Percentiles rank a stretch among this genome's conserved stretches.
phyloP scores from a whole-genome alignment of 2,329 filamentous ascomycete genomes.

The Nemania abortiva region DNA sequence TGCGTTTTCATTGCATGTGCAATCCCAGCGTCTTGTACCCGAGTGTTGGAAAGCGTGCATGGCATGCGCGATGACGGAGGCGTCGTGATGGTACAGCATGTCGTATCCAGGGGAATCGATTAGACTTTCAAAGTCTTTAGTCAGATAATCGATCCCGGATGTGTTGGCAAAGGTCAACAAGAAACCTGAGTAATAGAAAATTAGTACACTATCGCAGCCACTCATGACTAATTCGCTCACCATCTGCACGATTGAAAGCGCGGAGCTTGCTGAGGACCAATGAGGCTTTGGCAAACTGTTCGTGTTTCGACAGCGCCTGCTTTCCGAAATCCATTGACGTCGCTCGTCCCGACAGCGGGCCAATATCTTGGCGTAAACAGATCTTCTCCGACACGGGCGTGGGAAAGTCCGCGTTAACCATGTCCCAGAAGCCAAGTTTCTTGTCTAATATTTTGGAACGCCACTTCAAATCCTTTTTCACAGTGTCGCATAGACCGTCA shows the following conservation, averaged over 20 bases:
- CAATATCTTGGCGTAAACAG: constrained; percentile 21
- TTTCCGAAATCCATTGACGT: constrained; percentile 15
- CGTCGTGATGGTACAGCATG: constrained; percentile 16
- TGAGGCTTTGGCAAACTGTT: constrained; percentile 20
- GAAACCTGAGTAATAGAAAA: constrained; percentile 2
- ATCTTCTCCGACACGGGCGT: constrained; percentile 11
- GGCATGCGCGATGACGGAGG: constrained; percentile 22
- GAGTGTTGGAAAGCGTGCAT: constrained; percentile 27
- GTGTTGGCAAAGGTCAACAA: constrained; percentile 26
- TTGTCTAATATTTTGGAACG: constrained; percentile 14
- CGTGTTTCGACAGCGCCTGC: constrained; percentile 22
- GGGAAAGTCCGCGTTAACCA: constrained; percentile 22
- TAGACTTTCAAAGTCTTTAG: constrained; percentile 15
- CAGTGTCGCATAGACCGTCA: constrained; percentile 11
- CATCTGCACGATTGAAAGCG: constrained; percentile 22
- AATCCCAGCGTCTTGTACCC: constrained; percentile 16
- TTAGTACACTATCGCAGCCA: neutral
- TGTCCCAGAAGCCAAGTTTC: constrained; percentile 24
- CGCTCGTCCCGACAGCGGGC: constrained; percentile 1
- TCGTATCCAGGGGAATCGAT: constrained; percentile 8
- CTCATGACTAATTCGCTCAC: neutral
- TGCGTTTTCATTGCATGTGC: neutral
- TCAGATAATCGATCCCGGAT: constrained; percentile 27
- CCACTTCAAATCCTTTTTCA: constrained; percentile 24
- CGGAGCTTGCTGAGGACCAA: constrained; percentile 24